These are phyloP conservation scores for Blastocystis sp. DNA, from an alignment of 352 stramenopile genomes.

Conservation along the genomic window DNA sequence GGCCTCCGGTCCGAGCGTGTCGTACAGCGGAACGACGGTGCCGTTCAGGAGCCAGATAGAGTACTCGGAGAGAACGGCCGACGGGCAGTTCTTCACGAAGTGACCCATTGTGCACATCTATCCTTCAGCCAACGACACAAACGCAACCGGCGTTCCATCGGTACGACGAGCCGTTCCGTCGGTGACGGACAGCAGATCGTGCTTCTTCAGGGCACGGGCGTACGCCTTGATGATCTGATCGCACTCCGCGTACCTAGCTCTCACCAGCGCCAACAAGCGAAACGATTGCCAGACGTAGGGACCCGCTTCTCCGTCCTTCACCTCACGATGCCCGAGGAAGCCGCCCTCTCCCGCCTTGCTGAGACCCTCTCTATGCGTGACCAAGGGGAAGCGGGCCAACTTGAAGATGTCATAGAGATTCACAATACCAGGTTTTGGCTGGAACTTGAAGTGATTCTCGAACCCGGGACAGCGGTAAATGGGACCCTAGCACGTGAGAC, in stretches of 20 bases:
- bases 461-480: conserved; percentile 45
- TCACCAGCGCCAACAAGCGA: not conserved
- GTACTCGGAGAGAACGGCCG: conserved; percentile 90
- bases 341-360: not conserved
- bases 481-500: conserved; percentile 16
- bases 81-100: conserved; percentile 94
- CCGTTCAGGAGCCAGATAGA: conserved; percentile 52
- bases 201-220: conserved; percentile 26
- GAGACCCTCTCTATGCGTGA: conserved; percentile 24
- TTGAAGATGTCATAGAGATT: conserved; percentile 49
- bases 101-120: conserved; percentile 84
- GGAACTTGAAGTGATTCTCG: conserved; percentile 29
- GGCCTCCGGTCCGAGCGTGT: conserved; percentile 82
- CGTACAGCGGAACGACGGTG: conserved; percentile 79
- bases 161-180: conserved; percentile 11
- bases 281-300: conserved; percentile 47
- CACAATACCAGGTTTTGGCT: not conserved
- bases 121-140: not conserved
- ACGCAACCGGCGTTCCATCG: conserved; percentile 39
- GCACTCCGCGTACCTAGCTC: conserved; percentile 32
- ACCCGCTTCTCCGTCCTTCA: conserved; percentile 11
- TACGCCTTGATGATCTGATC: conserved; percentile 53
- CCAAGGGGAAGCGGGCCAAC: not conserved
- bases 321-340: conserved; percentile 53
- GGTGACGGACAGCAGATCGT: conserved; percentile 55